Base-by-base conservation (phyloP, 352 stramenopile genomes). In the Globisporangium echinulatum region DNA sequence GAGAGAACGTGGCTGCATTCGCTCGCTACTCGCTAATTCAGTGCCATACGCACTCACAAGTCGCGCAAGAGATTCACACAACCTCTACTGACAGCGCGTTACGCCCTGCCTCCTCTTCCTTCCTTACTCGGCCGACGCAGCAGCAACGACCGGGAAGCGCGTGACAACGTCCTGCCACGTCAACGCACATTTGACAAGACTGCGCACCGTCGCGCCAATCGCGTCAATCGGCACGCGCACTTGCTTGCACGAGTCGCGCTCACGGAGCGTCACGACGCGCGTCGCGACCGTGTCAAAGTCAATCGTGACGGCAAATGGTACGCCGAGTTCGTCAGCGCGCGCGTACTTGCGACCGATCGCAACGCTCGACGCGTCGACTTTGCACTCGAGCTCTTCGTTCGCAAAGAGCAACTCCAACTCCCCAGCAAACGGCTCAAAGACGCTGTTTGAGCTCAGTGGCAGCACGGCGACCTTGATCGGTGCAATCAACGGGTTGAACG, bases 401-500 rank as follows among this genome's bases (percentile, higher is more conserved):
- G 76, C 72, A 56, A 92, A 87, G 39, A 83, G 64, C 54, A 69
- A 49, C 72, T 94, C 80, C 39, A 97, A 73, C 71, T 88, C 92
- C 56, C 54, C 78, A 19, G 82, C 79, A 43, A 96, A 78, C 11
- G 87, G 79, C 47, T 92, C 75, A 54, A 98, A 97, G 8, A 72
- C 79, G 10, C 75, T 37, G 67, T 96, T 96, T 61, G 78, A 92
- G 72, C 89, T 95, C 46, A 98, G 87, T 46, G 94, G 92, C 53
- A 98, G 85, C 53, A 99, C 92, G 49, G 89, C 94, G 71, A 97
- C 97, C 83, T 99, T 99, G 68, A 99, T 97, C n/a, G 97, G 97
- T 46, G 97, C 97, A 51, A 99, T 97, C 49, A 87, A 58, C 40
- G 97, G 90, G 55, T 90, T 94, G 81, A 99, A 99, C 64, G 79